Base-by-base conservation (phyloP, 192 early-diverging fungal genomes). In the Gaertneriomyces sp. region DNA sequence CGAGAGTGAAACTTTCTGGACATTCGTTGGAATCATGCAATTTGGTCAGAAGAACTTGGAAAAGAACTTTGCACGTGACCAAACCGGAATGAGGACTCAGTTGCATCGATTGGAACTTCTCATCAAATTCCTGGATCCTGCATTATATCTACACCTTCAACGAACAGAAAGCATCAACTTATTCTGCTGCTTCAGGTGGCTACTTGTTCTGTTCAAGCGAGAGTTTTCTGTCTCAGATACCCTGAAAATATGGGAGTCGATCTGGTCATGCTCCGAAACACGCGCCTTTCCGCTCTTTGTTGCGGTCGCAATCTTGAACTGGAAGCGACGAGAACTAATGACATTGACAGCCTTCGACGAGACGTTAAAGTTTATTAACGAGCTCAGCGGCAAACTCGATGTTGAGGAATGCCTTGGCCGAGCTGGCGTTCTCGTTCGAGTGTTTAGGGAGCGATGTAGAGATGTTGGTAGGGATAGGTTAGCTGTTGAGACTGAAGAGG, bases 101-200 rank as follows among this genome's bases (percentile, higher is more conserved):
- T 79, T 99, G 6, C 70, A 84, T 39, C 87, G 88, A 12, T 76
- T 99, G 56, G 86, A 90, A 58, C 77, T 87, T 40, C 71, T 99
- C 47, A 76, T 97, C 12, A 91, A 91, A 71, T 89, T 95, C 42
- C 81, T 96, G 66, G 93, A 96, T 69, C 91, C 93, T 1, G 81
- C 68, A 16, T 76, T 99, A 16, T 91, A 89, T 77, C 78, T 82
- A 58, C 93, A 95, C 62, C 76, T 99, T 81, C 87, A 92, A 53
- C 74, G 72, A 42, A 86, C 84, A 58, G 95, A 97, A 43, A 87
- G 91, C 1, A 78, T 85, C 58, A 96, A 99, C 74, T 81, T 99
- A 64, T 99, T 99, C 69, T 94, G 89, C 73, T 98, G 95, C 75
- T 99, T 97, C 82, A 90, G 97, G 42, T 99, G 96, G 96, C 78